Conservation (phyloP, 768 basidiomycete species). For the Russula sp. region DNA sequence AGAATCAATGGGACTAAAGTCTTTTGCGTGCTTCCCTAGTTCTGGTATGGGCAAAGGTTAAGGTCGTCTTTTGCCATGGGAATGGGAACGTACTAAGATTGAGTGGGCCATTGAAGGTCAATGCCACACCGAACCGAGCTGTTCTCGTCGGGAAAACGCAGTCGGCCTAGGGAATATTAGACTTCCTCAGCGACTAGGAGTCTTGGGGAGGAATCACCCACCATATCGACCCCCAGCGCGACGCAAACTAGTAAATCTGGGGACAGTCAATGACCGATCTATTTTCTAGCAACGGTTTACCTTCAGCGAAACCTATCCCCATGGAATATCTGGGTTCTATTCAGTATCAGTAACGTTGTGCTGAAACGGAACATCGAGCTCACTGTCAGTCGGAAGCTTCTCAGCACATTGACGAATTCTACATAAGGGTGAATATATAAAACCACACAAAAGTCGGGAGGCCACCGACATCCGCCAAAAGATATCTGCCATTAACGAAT, state of each 20-base stretch:
- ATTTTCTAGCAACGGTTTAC: constrained; percentile 37
- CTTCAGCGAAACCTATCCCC: constrained; percentile 92
- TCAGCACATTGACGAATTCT: constrained; percentile 83
- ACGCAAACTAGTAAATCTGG: constrained; percentile 86
- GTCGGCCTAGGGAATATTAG: constrained; percentile 57
- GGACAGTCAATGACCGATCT: neutral
- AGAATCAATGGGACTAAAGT: constrained; percentile 70
- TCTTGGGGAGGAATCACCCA: constrained; percentile 53
- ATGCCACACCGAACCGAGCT: constrained; percentile 84
- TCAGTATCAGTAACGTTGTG: constrained; percentile 15
- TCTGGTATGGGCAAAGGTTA: constrained; percentile 39
- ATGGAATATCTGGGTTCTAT: constrained; percentile 86
- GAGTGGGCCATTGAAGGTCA: constrained; percentile 77
- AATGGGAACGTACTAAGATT: constrained; percentile 62
- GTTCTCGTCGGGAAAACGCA: constrained; percentile 93
- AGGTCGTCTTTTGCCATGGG: neutral
- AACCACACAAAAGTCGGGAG: constrained; percentile 5
- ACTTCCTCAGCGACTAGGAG: neutral
- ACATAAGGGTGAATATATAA: constrained; percentile 26
- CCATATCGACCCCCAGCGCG: constrained; percentile 92
- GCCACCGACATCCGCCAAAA: constrained; percentile 86
- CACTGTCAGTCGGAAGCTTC: constrained; percentile 74
- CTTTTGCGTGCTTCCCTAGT: constrained; percentile 65
- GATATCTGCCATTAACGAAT: constrained; percentile 46
- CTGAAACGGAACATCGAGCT: constrained; percentile 32